phyloP scores from a whole-genome alignment of 1,139 yeast genomes.

The Maudiozyma humilis region DNA sequence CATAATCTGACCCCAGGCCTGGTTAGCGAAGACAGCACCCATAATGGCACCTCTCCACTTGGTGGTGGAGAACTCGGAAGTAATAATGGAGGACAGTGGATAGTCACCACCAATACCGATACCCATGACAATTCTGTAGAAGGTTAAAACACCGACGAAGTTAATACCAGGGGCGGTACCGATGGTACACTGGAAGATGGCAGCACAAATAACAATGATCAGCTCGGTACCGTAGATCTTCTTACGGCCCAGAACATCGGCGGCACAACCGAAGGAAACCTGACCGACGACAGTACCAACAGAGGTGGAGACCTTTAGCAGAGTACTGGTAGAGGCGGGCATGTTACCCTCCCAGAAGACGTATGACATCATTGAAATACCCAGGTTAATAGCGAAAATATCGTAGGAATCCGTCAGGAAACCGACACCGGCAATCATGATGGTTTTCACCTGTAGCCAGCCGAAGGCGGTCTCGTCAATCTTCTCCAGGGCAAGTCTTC shows the following conservation, averaged over 20 bases:
- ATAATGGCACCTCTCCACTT: conserved; percentile 95
- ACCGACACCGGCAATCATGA: conserved; percentile 88
- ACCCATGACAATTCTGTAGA: conserved; percentile 78
- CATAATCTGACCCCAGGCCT: conserved; percentile 85
- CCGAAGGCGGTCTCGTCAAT: conserved; percentile 80
- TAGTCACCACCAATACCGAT: conserved; percentile 99
- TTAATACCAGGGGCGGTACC: conserved; percentile 63
- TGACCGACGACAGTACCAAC: conserved; percentile 95
- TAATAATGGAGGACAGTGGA: conserved; percentile 89
- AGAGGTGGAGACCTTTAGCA: conserved; percentile 80
- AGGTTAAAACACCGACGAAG: conserved; percentile 64
- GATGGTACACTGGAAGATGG: conserved; percentile 63
- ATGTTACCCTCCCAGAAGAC: conserved; percentile 62
- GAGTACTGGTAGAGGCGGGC: conserved; percentile 63
- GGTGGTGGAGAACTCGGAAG: conserved; percentile 82
- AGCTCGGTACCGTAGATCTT: conserved; percentile 81
- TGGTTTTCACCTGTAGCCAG: conserved; percentile 83
- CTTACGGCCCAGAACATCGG: conserved; percentile 83
- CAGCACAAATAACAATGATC: conserved; percentile 73
- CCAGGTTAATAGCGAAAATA: conserved; percentile 81
- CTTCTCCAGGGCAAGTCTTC: conserved; percentile 81
- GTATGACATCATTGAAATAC: conserved; percentile 62
- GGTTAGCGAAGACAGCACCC: conserved; percentile 90
- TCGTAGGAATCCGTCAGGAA: conserved; percentile 89
- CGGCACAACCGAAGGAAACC: conserved; percentile 73